Evolutionary conservation across 2,329 filamentous ascomycete genomes (phyloP).

Genomic region (Leptographium radiaticola): DNA sequence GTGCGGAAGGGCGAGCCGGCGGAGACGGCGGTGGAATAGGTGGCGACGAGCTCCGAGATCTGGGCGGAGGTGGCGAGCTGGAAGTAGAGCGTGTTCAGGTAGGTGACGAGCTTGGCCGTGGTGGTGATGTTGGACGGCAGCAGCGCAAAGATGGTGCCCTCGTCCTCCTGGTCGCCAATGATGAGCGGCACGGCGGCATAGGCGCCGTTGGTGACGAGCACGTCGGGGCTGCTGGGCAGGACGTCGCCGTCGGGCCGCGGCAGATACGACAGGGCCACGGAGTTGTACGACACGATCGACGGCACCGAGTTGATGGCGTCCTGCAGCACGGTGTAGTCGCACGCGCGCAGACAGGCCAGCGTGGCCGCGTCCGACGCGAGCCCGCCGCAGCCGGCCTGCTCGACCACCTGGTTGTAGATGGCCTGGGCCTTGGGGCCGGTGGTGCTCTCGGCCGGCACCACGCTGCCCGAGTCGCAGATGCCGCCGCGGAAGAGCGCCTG

Average conservation of each 20-base stretch:
- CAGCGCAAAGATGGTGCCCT: constrained; percentile 62
- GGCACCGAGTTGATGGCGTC: constrained; percentile 59
- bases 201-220: constrained; percentile 35
- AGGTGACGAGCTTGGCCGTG: constrained; percentile 46
- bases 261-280: constrained; percentile 58
- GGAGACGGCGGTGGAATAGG: constrained; percentile 43
- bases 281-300: constrained; percentile 51
- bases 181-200: constrained; percentile 37
- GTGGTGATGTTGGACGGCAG: constrained; percentile 54
- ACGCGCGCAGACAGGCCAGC: constrained; percentile 50
- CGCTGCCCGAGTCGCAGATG: constrained; percentile 64
- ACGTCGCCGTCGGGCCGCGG: constrained; percentile 58
- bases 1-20: constrained; percentile 64
- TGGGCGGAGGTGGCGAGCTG: constrained; percentile 33
- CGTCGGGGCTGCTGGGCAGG: constrained; percentile 50
- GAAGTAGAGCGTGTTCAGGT: constrained; percentile 51
- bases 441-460: constrained; percentile 48
- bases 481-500: constrained; percentile 60
- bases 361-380: constrained; percentile 44
- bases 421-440: constrained; percentile 53
- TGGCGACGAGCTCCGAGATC: constrained; percentile 43
- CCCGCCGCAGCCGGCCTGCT: constrained; percentile 47
- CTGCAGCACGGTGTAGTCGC: constrained; percentile 47
- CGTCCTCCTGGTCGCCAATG: constrained; percentile 66
- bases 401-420: constrained; percentile 49